These are phyloP conservation scores for Thelonectria blattea DNA, from an alignment of 2,329 filamentous ascomycete genomes.

Conservation along the genomic window DNA sequence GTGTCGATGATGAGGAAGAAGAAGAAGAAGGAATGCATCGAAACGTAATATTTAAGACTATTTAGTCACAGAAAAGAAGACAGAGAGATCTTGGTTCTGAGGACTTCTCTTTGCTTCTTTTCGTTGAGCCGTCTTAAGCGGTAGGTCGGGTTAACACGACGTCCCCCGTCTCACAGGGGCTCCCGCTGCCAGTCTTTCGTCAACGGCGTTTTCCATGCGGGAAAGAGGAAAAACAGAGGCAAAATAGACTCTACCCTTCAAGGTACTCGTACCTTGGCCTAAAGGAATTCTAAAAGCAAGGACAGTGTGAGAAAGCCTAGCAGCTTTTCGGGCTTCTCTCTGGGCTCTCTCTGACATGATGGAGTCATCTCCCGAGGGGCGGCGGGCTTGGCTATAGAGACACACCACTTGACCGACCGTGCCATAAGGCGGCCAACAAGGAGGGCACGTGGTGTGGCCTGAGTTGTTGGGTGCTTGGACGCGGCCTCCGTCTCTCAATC, in stretches of 20 bases:
- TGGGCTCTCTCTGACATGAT: background rate
- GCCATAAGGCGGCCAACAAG: slow-evolving; percentile 15
- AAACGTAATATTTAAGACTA: background rate
- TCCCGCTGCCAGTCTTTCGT: background rate
- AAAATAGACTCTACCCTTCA: too few relatives aligned
- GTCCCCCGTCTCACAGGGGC: background rate
- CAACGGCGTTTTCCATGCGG: too few relatives aligned
- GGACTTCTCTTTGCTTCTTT: background rate
- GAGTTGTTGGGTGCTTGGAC: slow-evolving; percentile 36
- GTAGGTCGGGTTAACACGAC: background rate
- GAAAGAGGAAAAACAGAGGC: too few relatives aligned
- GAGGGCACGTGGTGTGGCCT: slow-evolving; percentile 33
- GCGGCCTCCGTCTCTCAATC: background rate
- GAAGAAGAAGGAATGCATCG: background rate
- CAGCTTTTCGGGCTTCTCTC: too few relatives aligned
- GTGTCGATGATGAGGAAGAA: background rate
- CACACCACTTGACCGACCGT: background rate
- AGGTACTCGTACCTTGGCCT: too few relatives aligned
- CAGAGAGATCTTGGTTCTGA: background rate
- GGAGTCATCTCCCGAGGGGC: background rate
- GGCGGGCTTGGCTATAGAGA: background rate
- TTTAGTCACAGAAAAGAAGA: background rate
- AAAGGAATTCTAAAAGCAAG: too few relatives aligned
- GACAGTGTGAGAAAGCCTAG: background rate
- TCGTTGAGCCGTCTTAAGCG: background rate